Conservation (phyloP, 1,284 basidiomycete species). For the Rhodotorula mucilaginosa region DNA sequence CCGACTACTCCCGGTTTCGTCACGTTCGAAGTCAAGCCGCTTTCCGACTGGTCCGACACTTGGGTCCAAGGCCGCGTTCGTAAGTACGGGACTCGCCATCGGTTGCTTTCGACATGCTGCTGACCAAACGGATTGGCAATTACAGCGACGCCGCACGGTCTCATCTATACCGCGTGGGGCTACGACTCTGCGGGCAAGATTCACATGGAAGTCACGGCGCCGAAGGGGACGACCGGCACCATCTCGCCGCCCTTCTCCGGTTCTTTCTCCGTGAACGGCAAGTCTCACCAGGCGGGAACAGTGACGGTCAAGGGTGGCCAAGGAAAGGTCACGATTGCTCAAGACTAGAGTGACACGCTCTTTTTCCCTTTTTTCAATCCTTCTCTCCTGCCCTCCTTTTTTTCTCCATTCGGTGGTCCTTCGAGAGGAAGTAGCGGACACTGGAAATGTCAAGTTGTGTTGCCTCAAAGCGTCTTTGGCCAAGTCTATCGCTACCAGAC, state of each 20-base stretch:
- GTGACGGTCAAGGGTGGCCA: conserved; percentile 2
- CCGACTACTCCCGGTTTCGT: conserved; percentile 3
- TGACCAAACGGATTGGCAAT: not conserved
- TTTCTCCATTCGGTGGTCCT: not conserved
- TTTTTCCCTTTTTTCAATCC: not conserved
- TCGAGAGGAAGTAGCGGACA: too few relatives aligned
- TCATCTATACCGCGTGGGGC: conserved; percentile 6
- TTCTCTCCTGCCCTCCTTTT: too few relatives aligned
- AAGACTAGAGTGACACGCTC: not conserved
- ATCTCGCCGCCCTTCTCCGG: not conserved
- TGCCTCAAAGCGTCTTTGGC: too few relatives aligned
- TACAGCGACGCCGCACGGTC: conserved; percentile 6
- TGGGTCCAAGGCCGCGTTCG: not conserved
- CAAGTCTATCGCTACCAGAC: too few relatives aligned
- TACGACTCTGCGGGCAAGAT: not conserved
- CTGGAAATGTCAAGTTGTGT: too few relatives aligned
- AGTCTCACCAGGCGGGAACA: not conserved
- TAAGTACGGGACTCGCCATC: not conserved
- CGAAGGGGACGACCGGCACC: conserved; percentile 11
- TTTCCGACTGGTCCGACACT: not conserved
- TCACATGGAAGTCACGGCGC: conserved; percentile 10
- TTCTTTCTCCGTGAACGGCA: conserved; percentile 5
- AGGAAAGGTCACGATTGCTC: not conserved
- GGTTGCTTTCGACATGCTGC: not conserved
- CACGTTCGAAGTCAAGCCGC: conserved; percentile 4